Base-by-base conservation (phyloP, 2,329 filamentous ascomycete species). In the Aspergillus clavatus region DNA sequence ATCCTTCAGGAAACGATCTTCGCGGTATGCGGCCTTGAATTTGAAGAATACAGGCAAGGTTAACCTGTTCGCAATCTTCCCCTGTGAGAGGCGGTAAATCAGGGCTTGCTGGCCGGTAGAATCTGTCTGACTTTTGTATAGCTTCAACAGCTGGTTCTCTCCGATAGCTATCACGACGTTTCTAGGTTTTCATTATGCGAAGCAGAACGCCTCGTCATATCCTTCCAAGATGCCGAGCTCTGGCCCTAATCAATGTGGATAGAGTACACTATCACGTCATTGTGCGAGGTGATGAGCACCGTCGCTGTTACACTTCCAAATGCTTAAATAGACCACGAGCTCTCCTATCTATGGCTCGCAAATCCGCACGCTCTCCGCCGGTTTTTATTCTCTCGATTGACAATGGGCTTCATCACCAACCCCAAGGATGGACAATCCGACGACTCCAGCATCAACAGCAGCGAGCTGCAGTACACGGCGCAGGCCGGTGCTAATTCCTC, bases 401-500 rank as follows among this genome's bases (percentile, higher is more conserved):
- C 31, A 16, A 45, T 45, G 43, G 43, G 43, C 3, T 37, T 37
- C 38, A 12, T 27, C 19, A 8, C 24, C 38, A 40, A 33, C n/a
- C 35, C 37, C 6, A 22, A 35, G 14, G 12, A 24, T 8, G 19
- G 28, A 12, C 18, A 31, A 18, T 11, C n/a, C 18, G 40, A 14
- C 21, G 45, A 47, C 2, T 35, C 24, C 2, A 52, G 49, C 18
- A 38, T 51, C 19, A 45, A 45, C 26, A 40, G 44, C 26, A 48
- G 43, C 16, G 40, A 31, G 19, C 36, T 53, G 33, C 42, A 53
- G 2, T 55, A 45, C 37, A 53, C 51, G 14, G 45, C 44, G 16
- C 47, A 46, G n/a, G 47, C 43, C 3, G 53, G 53, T 2, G 28
- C 31, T 2, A 83, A 83, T 52, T 72, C 69, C 12, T 67, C 72